Percentiles rank a stretch among this genome's conserved stretches.
These are phyloP conservation scores for Apiospora malaysiana DNA, from an alignment of 2,329 filamentous ascomycete species.

Conservation along the genomic window DNA sequence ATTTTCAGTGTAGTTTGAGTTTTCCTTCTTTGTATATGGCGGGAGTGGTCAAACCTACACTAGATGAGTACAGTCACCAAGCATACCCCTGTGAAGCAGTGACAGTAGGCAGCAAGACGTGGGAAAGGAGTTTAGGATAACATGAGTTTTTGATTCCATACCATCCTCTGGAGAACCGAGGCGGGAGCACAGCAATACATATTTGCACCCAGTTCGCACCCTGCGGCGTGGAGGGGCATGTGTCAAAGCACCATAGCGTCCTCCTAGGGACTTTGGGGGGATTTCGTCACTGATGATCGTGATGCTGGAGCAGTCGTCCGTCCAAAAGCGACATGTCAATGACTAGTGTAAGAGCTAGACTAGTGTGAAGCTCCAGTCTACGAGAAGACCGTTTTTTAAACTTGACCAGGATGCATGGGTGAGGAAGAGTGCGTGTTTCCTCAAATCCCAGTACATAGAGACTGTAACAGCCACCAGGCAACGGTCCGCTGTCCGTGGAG, in stretches of 20 bases:
- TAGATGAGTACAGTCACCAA: background rate
- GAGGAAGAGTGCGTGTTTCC: background rate
- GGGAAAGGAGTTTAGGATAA: background rate
- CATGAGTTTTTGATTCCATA: background rate
- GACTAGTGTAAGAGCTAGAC: background rate
- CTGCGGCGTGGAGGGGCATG: background rate
- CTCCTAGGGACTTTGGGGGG: background rate
- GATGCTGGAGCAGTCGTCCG: background rate
- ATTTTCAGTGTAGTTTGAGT: background rate
- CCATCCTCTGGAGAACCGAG: background rate
- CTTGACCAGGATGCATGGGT: background rate
- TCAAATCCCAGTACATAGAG: background rate
- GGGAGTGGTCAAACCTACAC: background rate
- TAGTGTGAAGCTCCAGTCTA: background rate
- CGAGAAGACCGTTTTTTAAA: background rate
- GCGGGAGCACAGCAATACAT: background rate
- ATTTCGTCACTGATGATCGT: slow-evolving; percentile 14
- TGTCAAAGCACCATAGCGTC: slow-evolving; percentile 10
- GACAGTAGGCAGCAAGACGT: background rate
- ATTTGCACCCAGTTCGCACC: background rate
- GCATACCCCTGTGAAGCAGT: background rate
- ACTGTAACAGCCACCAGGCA: background rate
- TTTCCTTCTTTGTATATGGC: background rate
- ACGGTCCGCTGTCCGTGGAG: background rate
- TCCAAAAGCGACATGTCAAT: slow-evolving; percentile 11